Conservation (phyloP, 108 stramenopile genomes). For the Cyclostephanos invisitatus region DNA sequence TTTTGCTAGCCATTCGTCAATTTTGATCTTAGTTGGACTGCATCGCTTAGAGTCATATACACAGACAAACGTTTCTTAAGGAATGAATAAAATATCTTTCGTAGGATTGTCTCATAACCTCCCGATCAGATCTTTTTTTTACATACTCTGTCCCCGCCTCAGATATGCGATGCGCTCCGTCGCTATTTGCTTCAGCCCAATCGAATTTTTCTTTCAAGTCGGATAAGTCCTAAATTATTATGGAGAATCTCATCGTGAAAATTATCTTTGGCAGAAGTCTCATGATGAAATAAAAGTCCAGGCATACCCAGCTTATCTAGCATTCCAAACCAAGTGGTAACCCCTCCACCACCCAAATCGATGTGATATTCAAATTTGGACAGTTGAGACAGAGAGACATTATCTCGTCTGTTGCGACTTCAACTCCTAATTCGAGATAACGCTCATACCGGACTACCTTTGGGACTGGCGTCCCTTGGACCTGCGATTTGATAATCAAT, state of each 20-base stretch:
- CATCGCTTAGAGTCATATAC: neutral
- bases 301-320: conserved; percentile 38
- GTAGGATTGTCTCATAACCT: conserved; percentile 16
- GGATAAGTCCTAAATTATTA: conserved; percentile 1
- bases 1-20: neutral
- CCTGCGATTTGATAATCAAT: conserved; percentile 15
- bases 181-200: conserved; percentile 23
- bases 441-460: conserved; percentile 8
- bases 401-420: neutral
- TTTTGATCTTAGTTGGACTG: neutral
- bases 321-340: conserved; percentile 29
- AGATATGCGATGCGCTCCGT: conserved; percentile 22
- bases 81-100: conserved; percentile 20
- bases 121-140: neutral
- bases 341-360: conserved; percentile 37
- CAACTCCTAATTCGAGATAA: conserved; percentile 15
- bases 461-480: neutral
- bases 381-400: conserved; percentile 9
- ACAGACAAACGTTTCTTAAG: conserved; percentile 3
- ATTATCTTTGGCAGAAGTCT: conserved; percentile 26
- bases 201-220: conserved; percentile 23
- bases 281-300: conserved; percentile 40
- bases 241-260: conserved; percentile 24
- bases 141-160: conserved; percentile 21
- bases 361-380: conserved; percentile 23